Evolutionary conservation across 2,329 filamentous ascomycete species (phyloP).

Genomic region (Hypoxylon sp.): DNA sequence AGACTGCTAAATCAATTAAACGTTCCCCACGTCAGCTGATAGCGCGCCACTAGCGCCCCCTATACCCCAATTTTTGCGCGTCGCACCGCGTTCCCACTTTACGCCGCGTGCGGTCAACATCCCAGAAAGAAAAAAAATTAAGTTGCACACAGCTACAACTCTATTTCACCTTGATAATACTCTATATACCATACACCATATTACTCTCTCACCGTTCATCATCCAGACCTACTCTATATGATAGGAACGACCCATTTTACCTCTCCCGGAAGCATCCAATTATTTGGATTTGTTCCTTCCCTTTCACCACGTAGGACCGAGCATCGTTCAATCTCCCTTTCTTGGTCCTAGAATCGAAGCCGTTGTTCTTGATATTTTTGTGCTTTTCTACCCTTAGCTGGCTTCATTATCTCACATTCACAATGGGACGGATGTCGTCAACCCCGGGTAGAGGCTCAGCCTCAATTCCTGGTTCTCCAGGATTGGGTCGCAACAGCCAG

Average conservation of each 20-base stretch:
- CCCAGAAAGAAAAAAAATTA: slow-evolving; percentile 30
- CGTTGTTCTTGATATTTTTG: neutral
- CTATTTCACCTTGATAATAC: slow-evolving; percentile 2
- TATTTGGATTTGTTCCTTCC: neutral
- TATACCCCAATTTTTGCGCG: slow-evolving; percentile 39
- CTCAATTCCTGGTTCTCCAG: slow-evolving; percentile 36
- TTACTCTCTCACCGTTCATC: neutral
- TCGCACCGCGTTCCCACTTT: slow-evolving; percentile 46
- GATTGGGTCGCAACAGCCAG: slow-evolving; percentile 31
- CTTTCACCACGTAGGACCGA: slow-evolving; percentile 4
- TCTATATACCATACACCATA: slow-evolving; percentile 8
- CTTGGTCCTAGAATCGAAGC: neutral
- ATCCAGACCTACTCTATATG: neutral
- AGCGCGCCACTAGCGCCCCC: slow-evolving; percentile 48
- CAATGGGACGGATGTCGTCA: slow-evolving; percentile 29
- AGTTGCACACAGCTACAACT: slow-evolving; percentile 6
- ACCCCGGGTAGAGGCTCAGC: slow-evolving; percentile 37
- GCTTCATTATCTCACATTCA: slow-evolving; percentile 5
- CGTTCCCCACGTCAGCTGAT: slow-evolving; percentile 50
- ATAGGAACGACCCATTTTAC: neutral
- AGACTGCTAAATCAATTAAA: slow-evolving; percentile 33
- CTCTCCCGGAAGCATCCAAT: neutral
- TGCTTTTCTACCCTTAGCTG: neutral
- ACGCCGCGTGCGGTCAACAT: slow-evolving; percentile 28
- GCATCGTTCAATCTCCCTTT: neutral